Conservation (phyloP, 306 rosid genomes). For the Casuarina cunninghamiana region DNA sequence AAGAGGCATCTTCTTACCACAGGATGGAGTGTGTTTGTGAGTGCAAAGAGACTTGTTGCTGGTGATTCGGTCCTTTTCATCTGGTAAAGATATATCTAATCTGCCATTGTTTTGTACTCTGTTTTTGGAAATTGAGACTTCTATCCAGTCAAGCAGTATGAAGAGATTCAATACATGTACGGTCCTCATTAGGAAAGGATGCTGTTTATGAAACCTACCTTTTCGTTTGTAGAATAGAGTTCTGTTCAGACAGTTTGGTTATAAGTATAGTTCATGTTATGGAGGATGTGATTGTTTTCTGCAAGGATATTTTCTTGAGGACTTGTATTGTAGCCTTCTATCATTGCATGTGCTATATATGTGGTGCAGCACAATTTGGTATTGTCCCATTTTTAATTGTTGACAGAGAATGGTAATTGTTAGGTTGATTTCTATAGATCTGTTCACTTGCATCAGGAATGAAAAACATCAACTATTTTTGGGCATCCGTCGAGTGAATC, state of each 20-base stretch:
- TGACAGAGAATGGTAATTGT: background rate
- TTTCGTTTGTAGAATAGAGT: background rate
- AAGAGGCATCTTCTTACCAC: conserved; percentile 98
- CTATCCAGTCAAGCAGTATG: background rate
- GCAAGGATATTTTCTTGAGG: background rate
- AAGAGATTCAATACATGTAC: background rate
- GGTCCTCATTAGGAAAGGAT: background rate
- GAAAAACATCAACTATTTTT: conserved; percentile 90
- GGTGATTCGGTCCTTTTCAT: conserved; percentile 97
- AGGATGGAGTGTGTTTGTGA: conserved; percentile 99
- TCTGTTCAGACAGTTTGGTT: background rate
- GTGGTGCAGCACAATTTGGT: background rate
- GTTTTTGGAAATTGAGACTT: background rate
- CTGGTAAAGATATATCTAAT: conserved; percentile 54
- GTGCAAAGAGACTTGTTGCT: conserved; percentile 95
- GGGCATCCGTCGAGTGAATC: conserved; percentile 86
- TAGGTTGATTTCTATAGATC: background rate
- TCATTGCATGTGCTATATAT: background rate
- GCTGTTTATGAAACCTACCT: background rate
- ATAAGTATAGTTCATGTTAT: background rate
- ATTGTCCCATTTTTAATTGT: conserved; percentile 1
- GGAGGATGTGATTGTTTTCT: background rate
- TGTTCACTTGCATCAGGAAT: conserved; percentile 54
- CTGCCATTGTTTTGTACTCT: background rate
- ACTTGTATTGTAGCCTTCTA: background rate